Percentiles rank a stretch among this genome's conserved stretches.
phyloP scores from a whole-genome alignment of 148 eudicot species.

The Rhododendron molle region DNA sequence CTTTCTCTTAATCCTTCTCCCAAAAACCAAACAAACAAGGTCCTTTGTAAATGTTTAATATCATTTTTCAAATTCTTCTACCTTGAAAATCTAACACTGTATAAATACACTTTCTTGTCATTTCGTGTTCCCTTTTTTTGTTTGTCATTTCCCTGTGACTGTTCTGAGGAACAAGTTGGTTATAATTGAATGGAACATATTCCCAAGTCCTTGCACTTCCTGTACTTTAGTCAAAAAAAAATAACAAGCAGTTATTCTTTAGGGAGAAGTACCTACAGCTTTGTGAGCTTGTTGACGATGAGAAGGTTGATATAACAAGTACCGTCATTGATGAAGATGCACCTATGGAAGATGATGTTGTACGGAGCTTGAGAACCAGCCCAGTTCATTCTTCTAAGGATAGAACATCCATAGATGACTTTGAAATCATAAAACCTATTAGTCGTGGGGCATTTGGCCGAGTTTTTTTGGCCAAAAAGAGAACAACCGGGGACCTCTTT shows the following conservation, averaged over 20 bases:
- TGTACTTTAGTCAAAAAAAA: not conserved
- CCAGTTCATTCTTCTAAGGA: slow-evolving; percentile 87
- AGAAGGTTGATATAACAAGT: slow-evolving; percentile 77
- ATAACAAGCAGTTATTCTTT: slow-evolving; percentile 13
- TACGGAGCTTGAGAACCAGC: slow-evolving; percentile 90
- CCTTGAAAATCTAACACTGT: not conserved
- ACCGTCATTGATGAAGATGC: slow-evolving; percentile 99
- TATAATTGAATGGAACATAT: not conserved
- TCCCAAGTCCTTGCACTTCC: not conserved
- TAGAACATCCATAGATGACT: slow-evolving; percentile 95
- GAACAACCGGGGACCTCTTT: slow-evolving; percentile 97
- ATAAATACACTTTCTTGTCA: not conserved
- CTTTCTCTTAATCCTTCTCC: not conserved
- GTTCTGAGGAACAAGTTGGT: not conserved
- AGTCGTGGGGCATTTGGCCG: slow-evolving; percentile 99
- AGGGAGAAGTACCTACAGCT: slow-evolving; percentile 98
- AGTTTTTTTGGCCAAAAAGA: slow-evolving; percentile 89
- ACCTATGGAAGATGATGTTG: slow-evolving; percentile 94
- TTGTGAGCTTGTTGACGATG: slow-evolving; percentile 86
- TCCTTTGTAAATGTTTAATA: not conserved
- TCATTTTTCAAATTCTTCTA: slow-evolving; percentile 3
- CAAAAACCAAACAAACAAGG: not conserved
- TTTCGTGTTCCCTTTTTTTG: not conserved
- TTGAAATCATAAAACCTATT: slow-evolving; percentile 95
- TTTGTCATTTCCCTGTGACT: not conserved